A percentile compares a stretch with the other conserved stretches of the same genome.
phyloP scores from a whole-genome alignment of 805 yeast species.

The Lachancea dasiensis region DNA sequence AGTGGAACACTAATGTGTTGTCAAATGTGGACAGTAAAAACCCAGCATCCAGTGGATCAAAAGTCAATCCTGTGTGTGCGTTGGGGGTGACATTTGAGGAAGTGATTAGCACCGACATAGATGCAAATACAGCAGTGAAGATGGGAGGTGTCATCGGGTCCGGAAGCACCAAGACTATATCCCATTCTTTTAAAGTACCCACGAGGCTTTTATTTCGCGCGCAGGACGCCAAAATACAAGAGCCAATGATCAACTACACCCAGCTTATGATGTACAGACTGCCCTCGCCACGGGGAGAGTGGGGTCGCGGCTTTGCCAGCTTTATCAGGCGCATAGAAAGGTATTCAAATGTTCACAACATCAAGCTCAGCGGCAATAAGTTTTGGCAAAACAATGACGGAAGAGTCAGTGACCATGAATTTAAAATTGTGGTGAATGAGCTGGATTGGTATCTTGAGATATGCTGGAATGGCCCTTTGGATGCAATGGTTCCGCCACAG shows the following conservation, averaged over 20 bases:
- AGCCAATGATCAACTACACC: conserved; percentile 55
- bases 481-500: conserved; percentile 14
- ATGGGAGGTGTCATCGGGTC: conserved; percentile 3
- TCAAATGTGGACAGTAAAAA: conserved; percentile 5
- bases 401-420: conserved; percentile 9
- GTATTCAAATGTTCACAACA: conserved; percentile 46
- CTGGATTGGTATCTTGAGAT: conserved; percentile 31
- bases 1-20: conserved; percentile 18
- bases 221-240: conserved; percentile 48
- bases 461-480: conserved; percentile 32
- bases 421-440: conserved; percentile 28
- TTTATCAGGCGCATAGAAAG: conserved; percentile 61
- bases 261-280: conserved; percentile 49
- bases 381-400: conserved; percentile 5
- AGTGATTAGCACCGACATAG: conserved; percentile 15
- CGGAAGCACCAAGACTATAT: conserved; percentile 35
- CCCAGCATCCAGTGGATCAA: conserved; percentile 4
- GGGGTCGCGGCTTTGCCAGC: conserved; percentile 40
- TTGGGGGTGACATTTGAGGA: conserved; percentile 30
- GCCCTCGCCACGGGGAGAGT: conserved; percentile 30
- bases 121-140: conserved; percentile 8
- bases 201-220: conserved; percentile 54
- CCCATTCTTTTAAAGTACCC: conserved; percentile 66
- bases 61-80: conserved; percentile 24
- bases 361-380: conserved; percentile 42